These are phyloP conservation scores for Gossypium herbaceum DNA, from an alignment of 345 rosid genomes.

Conservation along the genomic window DNA sequence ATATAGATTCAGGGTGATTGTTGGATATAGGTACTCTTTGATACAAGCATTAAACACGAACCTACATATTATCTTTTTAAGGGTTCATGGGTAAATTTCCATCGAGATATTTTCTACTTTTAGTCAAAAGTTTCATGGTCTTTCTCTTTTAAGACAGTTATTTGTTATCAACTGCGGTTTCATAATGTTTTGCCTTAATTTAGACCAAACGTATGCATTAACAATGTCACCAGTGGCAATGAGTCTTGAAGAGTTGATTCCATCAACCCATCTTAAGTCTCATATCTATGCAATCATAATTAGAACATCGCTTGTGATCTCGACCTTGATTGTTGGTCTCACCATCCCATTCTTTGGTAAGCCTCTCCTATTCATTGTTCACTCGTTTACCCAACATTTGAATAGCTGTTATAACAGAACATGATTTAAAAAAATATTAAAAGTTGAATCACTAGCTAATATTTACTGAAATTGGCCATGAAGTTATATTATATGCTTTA, in stretches of 20 bases:
- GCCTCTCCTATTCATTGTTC: neutral
- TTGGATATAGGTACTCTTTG: neutral
- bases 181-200: constrained; percentile 32
- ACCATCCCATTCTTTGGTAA: constrained; percentile 82
- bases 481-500: too few species aligned
- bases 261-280: constrained; percentile 53
- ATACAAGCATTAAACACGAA: neutral
- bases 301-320: constrained; percentile 68
- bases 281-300: constrained; percentile 56
- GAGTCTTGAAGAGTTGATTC: constrained; percentile 90
- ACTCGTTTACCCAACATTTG: neutral
- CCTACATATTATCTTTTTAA: neutral
- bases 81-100: neutral
- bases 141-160: neutral
- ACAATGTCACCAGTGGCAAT: constrained; percentile 89
- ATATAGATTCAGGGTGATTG: neutral
- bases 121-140: neutral
- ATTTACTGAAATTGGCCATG: too few species aligned
- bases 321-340: constrained; percentile 80
- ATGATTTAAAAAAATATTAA: too few species aligned
- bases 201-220: constrained; percentile 53
- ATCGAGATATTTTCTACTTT: neutral
- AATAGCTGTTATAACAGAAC: neutral
- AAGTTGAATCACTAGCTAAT: too few species aligned
- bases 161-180: neutral